Evolutionary conservation across 2,329 filamentous ascomycete species (phyloP).

Genomic region (Epichloe elymi): DNA sequence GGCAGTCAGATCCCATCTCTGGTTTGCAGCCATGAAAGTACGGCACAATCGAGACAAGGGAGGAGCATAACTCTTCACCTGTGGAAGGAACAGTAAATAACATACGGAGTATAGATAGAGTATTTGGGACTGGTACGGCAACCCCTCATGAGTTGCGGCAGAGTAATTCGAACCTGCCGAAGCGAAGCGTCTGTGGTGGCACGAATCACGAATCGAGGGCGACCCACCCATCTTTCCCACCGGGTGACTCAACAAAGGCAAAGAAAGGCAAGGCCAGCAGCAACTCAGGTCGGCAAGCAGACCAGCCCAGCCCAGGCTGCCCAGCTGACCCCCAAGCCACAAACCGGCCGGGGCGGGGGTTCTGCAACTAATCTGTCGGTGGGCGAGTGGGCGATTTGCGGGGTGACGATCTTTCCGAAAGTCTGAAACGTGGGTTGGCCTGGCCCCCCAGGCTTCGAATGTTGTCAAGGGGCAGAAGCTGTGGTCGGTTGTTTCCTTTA

Average conservation of each 20-base stretch:
- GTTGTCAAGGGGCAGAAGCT: not conserved
- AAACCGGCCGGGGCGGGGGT: slow-evolving; percentile 6
- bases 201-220: too few relatives aligned
- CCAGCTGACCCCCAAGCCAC: slow-evolving; percentile 8
- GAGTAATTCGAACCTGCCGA: too few relatives aligned
- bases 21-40: not conserved
- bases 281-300: slow-evolving; percentile 1
- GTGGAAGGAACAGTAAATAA: not conserved
- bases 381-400: slow-evolving; percentile 4
- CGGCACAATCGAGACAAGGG: not conserved
- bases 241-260: not conserved
- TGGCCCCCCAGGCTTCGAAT: not conserved
- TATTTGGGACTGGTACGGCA: not conserved
- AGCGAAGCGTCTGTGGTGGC: too few relatives aligned
- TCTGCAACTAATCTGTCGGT: not conserved
- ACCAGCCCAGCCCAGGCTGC: slow-evolving; percentile 7
- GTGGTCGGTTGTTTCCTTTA: too few relatives aligned
- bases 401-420: slow-evolving; percentile 1
- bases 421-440: not conserved
- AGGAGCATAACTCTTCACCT: not conserved
- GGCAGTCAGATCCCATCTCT: not conserved
- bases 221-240: too few relatives aligned
- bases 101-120: not conserved
- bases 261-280: not conserved
- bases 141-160: too few relatives aligned